phyloP scores from a whole-genome alignment of 2,329 filamentous ascomycete species.

The Cryoendolithus antarcticus region DNA sequence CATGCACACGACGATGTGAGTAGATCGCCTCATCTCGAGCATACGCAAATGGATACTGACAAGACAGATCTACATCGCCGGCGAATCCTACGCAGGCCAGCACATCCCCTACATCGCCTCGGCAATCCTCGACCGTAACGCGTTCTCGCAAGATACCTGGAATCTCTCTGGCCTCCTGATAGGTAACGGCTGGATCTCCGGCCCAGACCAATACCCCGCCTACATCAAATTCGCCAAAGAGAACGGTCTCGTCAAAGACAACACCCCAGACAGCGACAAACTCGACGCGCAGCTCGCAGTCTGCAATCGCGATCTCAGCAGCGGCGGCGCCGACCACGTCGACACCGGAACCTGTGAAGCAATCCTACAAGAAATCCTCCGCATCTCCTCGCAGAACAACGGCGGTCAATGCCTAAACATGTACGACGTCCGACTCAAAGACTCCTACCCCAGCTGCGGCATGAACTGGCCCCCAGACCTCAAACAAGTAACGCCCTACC shows the following conservation, averaged over 20 bases:
- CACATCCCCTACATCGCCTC: conserved; percentile 96
- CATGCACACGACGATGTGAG: conserved; percentile 84
- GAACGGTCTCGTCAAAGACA: conserved; percentile 57
- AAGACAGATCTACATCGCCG: conserved; percentile 73
- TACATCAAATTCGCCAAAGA: conserved; percentile 76
- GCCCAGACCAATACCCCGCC: conserved; percentile 74
- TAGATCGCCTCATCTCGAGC: conserved; percentile 10
- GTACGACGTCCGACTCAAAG: conserved; percentile 85
- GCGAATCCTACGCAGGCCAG: conserved; percentile 93
- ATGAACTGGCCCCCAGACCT: conserved; percentile 98
- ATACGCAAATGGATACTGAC: conserved; percentile 5
- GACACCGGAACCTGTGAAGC: conserved; percentile 61
- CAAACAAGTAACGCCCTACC: conserved; percentile 62
- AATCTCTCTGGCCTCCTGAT: conserved; percentile 76
- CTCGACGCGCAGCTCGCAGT: conserved; percentile 30
- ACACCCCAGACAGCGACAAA: conserved; percentile 49
- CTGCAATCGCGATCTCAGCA: conserved; percentile 32
- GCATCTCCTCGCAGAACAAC: conserved; percentile 39
- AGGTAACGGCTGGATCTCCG: conserved; percentile 95
- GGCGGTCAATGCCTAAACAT: conserved; percentile 69
- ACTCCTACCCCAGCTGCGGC: conserved; percentile 71
- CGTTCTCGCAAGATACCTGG: conserved; percentile 45
- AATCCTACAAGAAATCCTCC: conserved; percentile 62
- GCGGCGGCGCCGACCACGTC: conserved; percentile 47
- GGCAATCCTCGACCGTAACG: conserved; percentile 76